Percentiles rank a stretch among this genome's conserved stretches.
phyloP scores from a whole-genome alignment of 2,329 filamentous ascomycete species.

The Epichloe typhina region DNA sequence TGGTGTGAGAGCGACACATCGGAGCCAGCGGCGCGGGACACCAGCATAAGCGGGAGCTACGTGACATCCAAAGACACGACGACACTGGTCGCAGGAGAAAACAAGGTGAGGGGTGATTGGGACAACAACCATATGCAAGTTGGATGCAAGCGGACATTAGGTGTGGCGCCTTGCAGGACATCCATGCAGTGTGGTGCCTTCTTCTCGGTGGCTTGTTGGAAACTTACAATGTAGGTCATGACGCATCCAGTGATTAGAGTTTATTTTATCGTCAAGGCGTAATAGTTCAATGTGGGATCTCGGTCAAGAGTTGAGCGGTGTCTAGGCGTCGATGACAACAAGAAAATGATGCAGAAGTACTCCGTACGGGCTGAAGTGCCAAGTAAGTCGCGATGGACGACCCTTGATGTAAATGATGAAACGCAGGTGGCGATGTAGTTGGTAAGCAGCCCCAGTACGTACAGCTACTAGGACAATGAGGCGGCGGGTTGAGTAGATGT shows the following conservation, averaged over 20 bases:
- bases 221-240: conserved; percentile 29
- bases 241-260: conserved; percentile 16
- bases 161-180: conserved; percentile 8
- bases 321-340: conserved; percentile 2
- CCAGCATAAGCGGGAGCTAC: conserved; percentile 2
- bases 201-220: not conserved
- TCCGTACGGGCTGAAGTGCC: not conserved
- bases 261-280: conserved; percentile 8
- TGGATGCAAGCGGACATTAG: not conserved
- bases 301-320: conserved; percentile 6
- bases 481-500: not conserved
- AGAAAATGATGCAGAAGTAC: not conserved
- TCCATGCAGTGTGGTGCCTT: conserved; percentile 10
- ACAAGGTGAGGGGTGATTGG: not conserved
- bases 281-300: not conserved
- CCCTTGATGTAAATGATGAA: not conserved
- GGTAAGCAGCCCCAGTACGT: not conserved
- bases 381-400: not conserved
- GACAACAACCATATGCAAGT: conserved; percentile 4
- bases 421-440: not conserved
- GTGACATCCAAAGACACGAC: not conserved
- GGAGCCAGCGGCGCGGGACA: conserved; percentile 2
- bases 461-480: not conserved
- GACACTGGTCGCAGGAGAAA: not conserved
- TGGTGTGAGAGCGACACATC: conserved; percentile 6